These are phyloP conservation scores for Penicillium occitanis DNA, from an alignment of 2,329 filamentous ascomycete genomes.

Conservation along the genomic window DNA sequence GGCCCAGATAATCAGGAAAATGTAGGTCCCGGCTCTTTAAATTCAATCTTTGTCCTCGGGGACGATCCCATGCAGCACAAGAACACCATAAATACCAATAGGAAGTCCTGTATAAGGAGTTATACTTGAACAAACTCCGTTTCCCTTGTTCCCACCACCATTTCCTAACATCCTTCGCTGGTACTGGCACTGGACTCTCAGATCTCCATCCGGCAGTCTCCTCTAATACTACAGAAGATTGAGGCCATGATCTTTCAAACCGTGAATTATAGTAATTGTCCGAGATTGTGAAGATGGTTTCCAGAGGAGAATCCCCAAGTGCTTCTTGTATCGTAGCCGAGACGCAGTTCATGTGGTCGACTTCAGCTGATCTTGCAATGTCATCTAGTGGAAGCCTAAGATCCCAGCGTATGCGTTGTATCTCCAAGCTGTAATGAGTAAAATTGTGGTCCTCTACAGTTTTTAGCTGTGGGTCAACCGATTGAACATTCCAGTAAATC, in stretches of 20 bases:
- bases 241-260: constrained; percentile 3
- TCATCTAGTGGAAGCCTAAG: not conserved
- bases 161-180: not conserved
- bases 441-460: not conserved
- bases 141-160: constrained; percentile 4
- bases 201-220: constrained; percentile 1
- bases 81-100: constrained; percentile 3
- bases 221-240: not conserved
- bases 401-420: not conserved
- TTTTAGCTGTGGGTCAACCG: not conserved
- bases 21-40: not conserved
- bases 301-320: constrained; percentile 6
- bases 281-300: not conserved
- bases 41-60: constrained; percentile 2
- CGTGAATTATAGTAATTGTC: not conserved
- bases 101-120: constrained; percentile 2
- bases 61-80: not conserved
- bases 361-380: constrained; percentile 10
- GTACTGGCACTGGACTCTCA: not conserved
- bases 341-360: constrained; percentile 7
- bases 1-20: constrained; percentile 6
- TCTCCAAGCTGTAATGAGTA: not conserved
- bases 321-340: constrained; percentile 12
- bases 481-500: constrained; percentile 10
- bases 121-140: constrained; percentile 3